These are phyloP conservation scores for Coemansia sp. DNA, from an alignment of 192 early-diverging fungal genomes.

Conservation along the genomic window DNA sequence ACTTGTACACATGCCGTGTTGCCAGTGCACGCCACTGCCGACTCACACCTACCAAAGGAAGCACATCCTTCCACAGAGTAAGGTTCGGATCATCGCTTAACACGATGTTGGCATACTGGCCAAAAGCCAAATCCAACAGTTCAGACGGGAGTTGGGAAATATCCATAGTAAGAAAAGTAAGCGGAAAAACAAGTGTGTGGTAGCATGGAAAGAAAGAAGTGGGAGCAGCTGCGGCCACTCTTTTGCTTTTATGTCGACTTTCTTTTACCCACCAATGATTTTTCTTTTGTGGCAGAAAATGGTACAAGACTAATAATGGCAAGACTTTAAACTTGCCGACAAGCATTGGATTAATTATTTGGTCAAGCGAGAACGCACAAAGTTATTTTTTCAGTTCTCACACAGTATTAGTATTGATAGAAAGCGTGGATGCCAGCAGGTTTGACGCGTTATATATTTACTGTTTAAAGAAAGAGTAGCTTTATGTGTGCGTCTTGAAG, in stretches of 20 bases:
- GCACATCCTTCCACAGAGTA: constrained; percentile 1
- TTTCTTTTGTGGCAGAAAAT: no score
- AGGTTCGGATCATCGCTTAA: neutral
- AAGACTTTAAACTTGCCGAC: no score
- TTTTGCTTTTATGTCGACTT: no score
- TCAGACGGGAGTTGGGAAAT: constrained; percentile 1
- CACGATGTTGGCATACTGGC: neutral
- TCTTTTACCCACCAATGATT: no score
- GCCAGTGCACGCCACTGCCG: neutral
- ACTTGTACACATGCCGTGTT: neutral
- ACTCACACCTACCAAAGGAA: constrained; percentile 3
- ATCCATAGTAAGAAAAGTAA: constrained; percentile 1
- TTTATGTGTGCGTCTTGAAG: neutral
- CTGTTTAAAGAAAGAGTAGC: no score
- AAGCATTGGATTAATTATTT: neutral
- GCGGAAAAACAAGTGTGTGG: neutral
- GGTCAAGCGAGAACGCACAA: neutral
- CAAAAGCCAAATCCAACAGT: neutral
- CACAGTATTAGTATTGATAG: no score
- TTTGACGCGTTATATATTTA: no score
- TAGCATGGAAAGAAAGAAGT: neutral
- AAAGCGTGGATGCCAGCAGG: no score
- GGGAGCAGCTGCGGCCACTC: neutral
- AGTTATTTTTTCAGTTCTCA: no score
- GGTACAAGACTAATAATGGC: no score